Percentiles rank a stretch among this genome's conserved stretches.
Conservation (phyloP, 148 eudicot genomes). For the Rhododendron kiyosumense region DNA sequence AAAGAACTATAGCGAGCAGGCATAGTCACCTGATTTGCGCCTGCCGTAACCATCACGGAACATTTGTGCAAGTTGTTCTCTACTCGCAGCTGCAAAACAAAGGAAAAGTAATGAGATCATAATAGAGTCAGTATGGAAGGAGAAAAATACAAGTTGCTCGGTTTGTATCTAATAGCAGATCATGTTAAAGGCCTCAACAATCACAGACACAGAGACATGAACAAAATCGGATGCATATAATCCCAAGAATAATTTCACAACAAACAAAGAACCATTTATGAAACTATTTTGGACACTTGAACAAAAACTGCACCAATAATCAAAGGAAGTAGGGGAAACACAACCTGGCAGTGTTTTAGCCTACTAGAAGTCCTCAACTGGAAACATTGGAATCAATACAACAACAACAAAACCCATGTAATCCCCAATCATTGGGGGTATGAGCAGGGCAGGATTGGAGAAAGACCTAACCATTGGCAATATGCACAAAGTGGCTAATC, state of each 20-base stretch:
- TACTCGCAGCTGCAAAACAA: conserved; percentile 43
- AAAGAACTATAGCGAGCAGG: not conserved
- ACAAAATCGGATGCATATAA: not conserved
- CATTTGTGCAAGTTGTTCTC: conserved; percentile 78
- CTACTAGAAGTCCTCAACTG: not conserved
- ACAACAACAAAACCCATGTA: too few species aligned
- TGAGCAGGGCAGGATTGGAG: too few species aligned
- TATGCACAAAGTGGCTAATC: too few species aligned
- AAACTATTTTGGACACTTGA: not conserved
- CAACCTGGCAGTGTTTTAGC: not conserved
- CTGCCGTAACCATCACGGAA: conserved; percentile 96
- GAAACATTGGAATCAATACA: not conserved
- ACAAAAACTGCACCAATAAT: not conserved
- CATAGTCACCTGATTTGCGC: conserved; percentile 85
- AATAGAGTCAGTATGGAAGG: not conserved
- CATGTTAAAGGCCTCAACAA: not conserved
- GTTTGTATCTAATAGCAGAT: not conserved
- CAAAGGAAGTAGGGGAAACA: not conserved
- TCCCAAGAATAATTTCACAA: not conserved
- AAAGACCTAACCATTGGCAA: too few species aligned
- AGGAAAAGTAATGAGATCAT: not conserved
- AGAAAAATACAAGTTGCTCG: not conserved
- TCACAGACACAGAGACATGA: not conserved
- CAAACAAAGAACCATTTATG: not conserved
- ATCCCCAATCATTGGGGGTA: too few species aligned